Base-by-base conservation (phyloP, 176 grass and related monocot species). In the Oryza nivara region DNA sequence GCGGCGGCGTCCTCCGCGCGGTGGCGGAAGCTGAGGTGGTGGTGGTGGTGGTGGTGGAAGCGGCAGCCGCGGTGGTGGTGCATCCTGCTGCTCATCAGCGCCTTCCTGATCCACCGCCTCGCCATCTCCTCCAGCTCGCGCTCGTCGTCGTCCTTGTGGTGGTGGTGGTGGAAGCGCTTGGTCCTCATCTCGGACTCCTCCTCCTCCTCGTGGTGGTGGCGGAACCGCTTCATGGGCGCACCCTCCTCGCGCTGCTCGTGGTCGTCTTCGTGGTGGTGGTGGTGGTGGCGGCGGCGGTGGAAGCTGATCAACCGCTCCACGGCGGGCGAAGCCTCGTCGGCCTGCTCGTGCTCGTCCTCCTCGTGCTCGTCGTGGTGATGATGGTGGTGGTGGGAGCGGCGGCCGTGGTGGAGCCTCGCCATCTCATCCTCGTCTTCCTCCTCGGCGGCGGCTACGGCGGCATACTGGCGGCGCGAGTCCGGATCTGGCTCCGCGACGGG, bases 61-160 rank as follows among this genome's bases (percentile, higher is more conserved):
- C 13, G 77, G 23, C 8, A 63, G 40, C 7, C 7, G 60, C 15
- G 17, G 75, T 20, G 17, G 75, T 20, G 83, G 67, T 46, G 1
- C 20, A 71, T 61, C 11, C 5, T 38, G 36, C 54, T 70, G 32
- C 83, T 54, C 66, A 26, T 43, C 65, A 81, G 65, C 41, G 54
- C 88, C 72, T 89, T 85, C 66, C 78, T 85, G 45, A 76, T 23
- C 41, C 60, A 85, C 11, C 2, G 58, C 78, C 54, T 63, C 4
- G 75, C 66, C 22, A 86, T 11, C 14, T 85, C 83, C 25, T 89
- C 88, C 8, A 76, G 7, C 2, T 89, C 65, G 8, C 64, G n/a
- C 3, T 88, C 86, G 74, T 1, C 20, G n/a, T 41, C 40, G 54
- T 23, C 44, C 4, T 44, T 11, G 2, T 9, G 12, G 14, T 7